Base-by-base conservation (phyloP, 345 rosid genomes). In the Citrus unshiu region DNA sequence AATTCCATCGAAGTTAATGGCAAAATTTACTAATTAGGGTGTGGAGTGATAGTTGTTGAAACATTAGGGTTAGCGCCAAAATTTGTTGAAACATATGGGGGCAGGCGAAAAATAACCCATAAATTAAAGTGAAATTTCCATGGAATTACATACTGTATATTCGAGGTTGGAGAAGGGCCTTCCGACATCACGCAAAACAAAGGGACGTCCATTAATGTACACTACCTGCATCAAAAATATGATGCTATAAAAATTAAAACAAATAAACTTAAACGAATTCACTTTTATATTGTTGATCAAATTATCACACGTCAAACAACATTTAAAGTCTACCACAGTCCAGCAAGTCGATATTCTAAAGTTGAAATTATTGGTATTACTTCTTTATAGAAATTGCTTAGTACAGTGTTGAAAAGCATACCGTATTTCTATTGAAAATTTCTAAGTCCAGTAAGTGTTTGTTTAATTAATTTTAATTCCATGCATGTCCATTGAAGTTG, bases 91-190 rank as follows among this genome's bases (percentile, higher is more conserved):
- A 32, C 34, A 32, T 32, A 32, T 32, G 34, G 34, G 34, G 34
- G 5, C 34, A 32, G 34, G 34, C 34, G 0, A 32, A 32, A 32
- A 4, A 32, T 32, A 32, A 32, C 34, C 34, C 34, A 32, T 32
- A 32, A 32, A 32, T 32, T 32, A 35, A 35, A 64, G 56, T 21
- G 68, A 82, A 77, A 72, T 22, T 58, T 78, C 59, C 67, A 56
- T 29, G 65, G 59, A 76, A 64, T 75, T 46, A 67, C 87, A 76
- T 90, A 95, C 98, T 87, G 97, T 95, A 83, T 91, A 93, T 77
- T 93, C 99, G n/a, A 95, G 99, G 87, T 95, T 95, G 79, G 99
- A 91, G 85, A 92, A 91, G 56, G 99, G 99, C 81, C 93, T 93
- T 87, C 90, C 97, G 24, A 89, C 98, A 81, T 95, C 99, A 73